Conservation (phyloP, 805 yeast genomes). For the Kodamaea leandrae region DNA sequence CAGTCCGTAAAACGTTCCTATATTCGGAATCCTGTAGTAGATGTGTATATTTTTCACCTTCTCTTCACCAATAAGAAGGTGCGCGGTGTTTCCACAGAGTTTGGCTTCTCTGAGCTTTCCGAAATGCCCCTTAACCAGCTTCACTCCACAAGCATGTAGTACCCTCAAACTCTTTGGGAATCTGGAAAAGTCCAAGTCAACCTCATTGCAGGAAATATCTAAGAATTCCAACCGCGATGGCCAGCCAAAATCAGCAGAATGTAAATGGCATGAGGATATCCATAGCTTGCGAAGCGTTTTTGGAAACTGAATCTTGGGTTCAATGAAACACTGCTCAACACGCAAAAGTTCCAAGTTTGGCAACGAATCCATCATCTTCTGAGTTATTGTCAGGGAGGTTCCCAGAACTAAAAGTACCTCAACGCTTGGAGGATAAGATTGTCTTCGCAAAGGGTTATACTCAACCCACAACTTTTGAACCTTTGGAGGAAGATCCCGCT, state of each 20-base stretch:
- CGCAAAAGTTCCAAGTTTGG: conserved; percentile 1
- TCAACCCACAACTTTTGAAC: conserved; percentile 4
- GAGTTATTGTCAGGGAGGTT: background rate
- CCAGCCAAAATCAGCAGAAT: background rate
- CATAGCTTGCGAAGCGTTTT: background rate
- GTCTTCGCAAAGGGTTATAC: background rate
- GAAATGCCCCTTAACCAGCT: conserved; percentile 1
- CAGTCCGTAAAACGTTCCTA: conserved; percentile 1
- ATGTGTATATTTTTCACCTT: background rate
- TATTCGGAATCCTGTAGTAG: background rate
- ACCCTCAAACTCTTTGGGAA: conserved; percentile 2
- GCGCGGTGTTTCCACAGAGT: background rate
- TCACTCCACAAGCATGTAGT: conserved; percentile 4
- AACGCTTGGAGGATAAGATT: background rate
- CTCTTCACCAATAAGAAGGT: background rate
- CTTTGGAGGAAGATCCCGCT: background rate
- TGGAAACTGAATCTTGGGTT: background rate
- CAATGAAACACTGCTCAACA: conserved; percentile 1
- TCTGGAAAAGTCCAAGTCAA: background rate
- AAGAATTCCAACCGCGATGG: conserved; percentile 1
- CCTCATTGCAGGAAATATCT: conserved; percentile 1
- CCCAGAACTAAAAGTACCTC: conserved; percentile 3
- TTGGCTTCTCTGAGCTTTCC: conserved; percentile 1
- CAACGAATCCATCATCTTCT: conserved; percentile 1
- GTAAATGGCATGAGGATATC: conserved; percentile 1